Evolutionary conservation across 2,329 filamentous ascomycete genomes (phyloP), one percentile per base, ranked within the genome.

Genomic region (Westerdykella aurantiaca): DNA sequence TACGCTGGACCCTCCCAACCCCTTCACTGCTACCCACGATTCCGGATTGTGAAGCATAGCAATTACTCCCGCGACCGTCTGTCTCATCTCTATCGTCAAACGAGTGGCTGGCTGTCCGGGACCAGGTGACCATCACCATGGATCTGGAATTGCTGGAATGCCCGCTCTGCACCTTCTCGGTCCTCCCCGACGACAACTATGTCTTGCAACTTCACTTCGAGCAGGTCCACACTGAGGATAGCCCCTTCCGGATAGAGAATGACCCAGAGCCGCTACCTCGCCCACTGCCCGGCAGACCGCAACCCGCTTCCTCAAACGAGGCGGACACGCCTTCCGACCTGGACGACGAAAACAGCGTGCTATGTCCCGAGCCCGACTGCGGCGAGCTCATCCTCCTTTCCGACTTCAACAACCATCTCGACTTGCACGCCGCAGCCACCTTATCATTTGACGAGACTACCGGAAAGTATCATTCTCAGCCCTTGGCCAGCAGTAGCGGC

Each of bases 391-490:
- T 75, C 42, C 57, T 63, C 42, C 50, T 72, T 18, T 48, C 52
- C 17, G 70, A 72, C 39, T 63, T 70, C 43, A 69, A 73, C 53
- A 69, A 75, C 39, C 73, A 75, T 57, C 59, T 74, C 41, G 65
- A 72, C 43, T 61, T 71, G 29, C 72, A 75, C 60, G 53, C 58
- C 44, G 58, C 66, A 49, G 64, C 69, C 44, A 58, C 64, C 52
- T 59, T 68, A 62, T 66, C 63, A 47, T 61, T 57, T 47, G 59
- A 65, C 60, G 57, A 63, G 44, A 54, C 51, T 46, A 60, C 57
- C 17, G 48, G 56, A 51, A 50, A 60, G 43, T 63, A 64, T 65
- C 57, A 55, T 59, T 61, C 57, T 50, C 54, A 59, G 43, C 25
- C 25, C 3, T 12, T 12, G 25, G 25, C 7, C 25, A 29, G 25